phyloP scores from a whole-genome alignment of 306 rosid genomes.

The Vachellia collinsii region DNA sequence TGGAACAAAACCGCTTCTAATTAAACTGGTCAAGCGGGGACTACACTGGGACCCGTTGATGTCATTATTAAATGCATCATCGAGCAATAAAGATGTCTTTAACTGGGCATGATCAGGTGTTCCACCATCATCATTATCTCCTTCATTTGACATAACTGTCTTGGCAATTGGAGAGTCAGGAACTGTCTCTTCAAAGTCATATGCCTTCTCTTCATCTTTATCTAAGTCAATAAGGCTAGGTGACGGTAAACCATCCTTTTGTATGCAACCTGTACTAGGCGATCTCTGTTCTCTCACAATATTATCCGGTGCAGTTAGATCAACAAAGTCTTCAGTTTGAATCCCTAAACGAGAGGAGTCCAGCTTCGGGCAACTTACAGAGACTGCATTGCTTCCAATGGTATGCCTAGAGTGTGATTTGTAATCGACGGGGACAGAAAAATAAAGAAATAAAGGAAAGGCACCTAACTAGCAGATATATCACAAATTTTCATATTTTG shows the following conservation, averaged over 20 bases:
- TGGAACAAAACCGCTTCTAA: conserved; percentile 83
- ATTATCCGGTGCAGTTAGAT: conserved; percentile 45
- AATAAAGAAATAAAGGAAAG: not conserved
- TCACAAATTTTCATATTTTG: not conserved
- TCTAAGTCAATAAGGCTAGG: conserved; percentile 38
- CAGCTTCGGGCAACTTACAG: conserved; percentile 44
- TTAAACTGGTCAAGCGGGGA: conserved; percentile 82
- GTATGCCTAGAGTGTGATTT: conserved; percentile 40
- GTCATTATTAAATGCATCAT: conserved; percentile 42
- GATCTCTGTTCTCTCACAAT: conserved; percentile 20
- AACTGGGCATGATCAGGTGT: conserved; percentile 48
- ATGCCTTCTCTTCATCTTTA: conserved; percentile 48
- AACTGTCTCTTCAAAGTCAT: conserved; percentile 49
- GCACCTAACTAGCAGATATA: conserved; percentile 4
- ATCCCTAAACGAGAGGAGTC: conserved; percentile 45
- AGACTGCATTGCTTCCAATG: conserved; percentile 40
- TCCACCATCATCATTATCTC: conserved; percentile 41
- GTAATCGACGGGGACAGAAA: not conserved
- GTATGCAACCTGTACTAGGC: conserved; percentile 32
- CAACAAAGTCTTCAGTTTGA: conserved; percentile 46
- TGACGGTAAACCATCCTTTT: conserved; percentile 33
- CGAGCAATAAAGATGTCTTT: conserved; percentile 43
- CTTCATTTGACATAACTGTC: conserved; percentile 43
- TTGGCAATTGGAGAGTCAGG: conserved; percentile 54
- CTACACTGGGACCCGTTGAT: conserved; percentile 64